A percentile compares a stretch with the other conserved stretches of the same genome.
These are phyloP conservation scores for Mortierella polycephala DNA, from an alignment of 371 early-diverging fungal species.

Conservation along the genomic window DNA sequence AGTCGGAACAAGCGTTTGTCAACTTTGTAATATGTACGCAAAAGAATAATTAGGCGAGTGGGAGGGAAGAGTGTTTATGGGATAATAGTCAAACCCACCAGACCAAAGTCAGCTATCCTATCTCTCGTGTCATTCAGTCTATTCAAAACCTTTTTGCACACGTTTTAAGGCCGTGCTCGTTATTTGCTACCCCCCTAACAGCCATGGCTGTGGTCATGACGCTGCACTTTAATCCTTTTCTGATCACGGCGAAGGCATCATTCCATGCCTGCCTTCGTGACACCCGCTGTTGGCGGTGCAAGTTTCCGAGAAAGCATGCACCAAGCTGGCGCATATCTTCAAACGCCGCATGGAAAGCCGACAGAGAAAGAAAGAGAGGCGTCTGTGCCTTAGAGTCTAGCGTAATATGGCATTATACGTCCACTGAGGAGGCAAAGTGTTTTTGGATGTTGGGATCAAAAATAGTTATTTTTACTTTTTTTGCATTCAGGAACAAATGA, in stretches of 20 bases:
- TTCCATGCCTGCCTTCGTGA: background rate
- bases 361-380: background rate
- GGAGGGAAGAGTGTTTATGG: no score
- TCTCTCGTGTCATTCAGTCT: no score
- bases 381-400: background rate
- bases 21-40: no score
- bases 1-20: no score
- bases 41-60: no score
- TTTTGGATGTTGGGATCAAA: background rate
- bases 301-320: background rate
- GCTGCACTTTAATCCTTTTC: background rate
- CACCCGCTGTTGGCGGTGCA: background rate
- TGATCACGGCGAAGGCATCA: background rate
- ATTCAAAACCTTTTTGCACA: no score
- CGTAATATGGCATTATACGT: background rate
- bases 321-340: background rate
- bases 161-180: no score
- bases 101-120: no score
- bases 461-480: background rate
- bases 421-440: background rate
- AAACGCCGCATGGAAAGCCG: background rate
- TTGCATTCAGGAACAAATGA: no score
- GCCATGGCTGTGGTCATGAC: background rate
- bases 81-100: no score
- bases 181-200: no score